These are phyloP conservation scores for Scheffersomyces parashehatae DNA, from an alignment of 1,139 yeast genomes.

Conservation along the genomic window DNA sequence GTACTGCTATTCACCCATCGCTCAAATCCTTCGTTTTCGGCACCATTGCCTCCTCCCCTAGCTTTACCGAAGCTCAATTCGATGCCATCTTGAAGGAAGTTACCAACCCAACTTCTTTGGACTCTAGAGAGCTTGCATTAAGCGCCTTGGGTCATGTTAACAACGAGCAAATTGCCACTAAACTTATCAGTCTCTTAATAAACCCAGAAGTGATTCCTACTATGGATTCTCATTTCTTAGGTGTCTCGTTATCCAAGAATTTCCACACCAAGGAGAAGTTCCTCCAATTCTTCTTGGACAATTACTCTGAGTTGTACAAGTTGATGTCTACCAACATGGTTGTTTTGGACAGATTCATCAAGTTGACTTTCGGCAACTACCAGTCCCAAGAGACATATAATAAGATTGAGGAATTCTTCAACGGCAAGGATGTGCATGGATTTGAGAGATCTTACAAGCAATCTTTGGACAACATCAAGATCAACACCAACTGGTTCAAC, in stretches of 20 bases:
- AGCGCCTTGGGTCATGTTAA: conserved; percentile 59
- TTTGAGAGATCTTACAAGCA: conserved; percentile 61
- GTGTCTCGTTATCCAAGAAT: conserved; percentile 54
- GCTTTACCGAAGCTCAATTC: conserved; percentile 45
- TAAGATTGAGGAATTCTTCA: conserved; percentile 54
- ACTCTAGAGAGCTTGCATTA: conserved; percentile 67
- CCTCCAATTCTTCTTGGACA: conserved; percentile 57
- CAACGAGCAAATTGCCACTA: conserved; percentile 33
- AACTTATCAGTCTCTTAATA: conserved; percentile 40
- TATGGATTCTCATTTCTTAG: conserved; percentile 70
- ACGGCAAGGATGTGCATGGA: conserved; percentile 55
- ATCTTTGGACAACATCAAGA: conserved; percentile 52
- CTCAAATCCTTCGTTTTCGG: conserved; percentile 55
- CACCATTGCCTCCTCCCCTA: conserved; percentile 46
- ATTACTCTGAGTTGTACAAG: conserved; percentile 51
- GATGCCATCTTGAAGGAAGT: conserved; percentile 52
- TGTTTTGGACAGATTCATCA: conserved; percentile 64
- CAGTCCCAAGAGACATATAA: conserved; percentile 41
- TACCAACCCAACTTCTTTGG: conserved; percentile 58
- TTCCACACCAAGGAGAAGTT: conserved; percentile 47
- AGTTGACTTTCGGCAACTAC: conserved; percentile 50
- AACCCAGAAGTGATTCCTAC: conserved; percentile 52
- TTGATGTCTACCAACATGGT: conserved; percentile 58
- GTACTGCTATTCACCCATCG: conserved; percentile 51
- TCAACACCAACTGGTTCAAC: conserved; percentile 50